Percentiles rank a stretch among this genome's conserved stretches.
Evolutionary conservation across 441 rosid genomes (phyloP).

Genomic region (Pelargonium myrrhifolium): DNA sequence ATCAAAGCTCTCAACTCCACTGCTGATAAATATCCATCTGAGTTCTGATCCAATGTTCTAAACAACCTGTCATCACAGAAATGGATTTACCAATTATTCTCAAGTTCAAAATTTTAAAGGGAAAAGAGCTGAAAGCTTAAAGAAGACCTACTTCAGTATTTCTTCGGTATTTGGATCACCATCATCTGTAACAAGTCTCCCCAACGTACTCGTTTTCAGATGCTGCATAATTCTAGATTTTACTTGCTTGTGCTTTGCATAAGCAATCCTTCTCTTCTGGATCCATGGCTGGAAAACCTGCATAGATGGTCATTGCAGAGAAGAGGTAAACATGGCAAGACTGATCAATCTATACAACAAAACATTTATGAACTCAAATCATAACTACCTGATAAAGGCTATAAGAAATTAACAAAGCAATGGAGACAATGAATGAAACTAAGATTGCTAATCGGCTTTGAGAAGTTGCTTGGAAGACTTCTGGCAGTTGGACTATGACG

Average conservation of each 20-base stretch:
- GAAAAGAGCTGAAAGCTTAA: neutral
- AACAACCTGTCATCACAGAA: conserved; percentile 14
- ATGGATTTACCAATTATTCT: neutral
- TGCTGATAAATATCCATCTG: conserved; percentile 15
- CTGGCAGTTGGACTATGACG: conserved; percentile 7
- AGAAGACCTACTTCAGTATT: conserved; percentile 13
- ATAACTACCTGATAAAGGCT: conserved; percentile 23
- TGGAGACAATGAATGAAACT: conserved; percentile 14
- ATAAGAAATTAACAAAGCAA: conserved; percentile 15
- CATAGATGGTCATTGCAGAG: neutral
- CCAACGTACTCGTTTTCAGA: conserved; percentile 9
- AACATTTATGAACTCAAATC: neutral
- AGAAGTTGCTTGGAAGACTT: conserved; percentile 7
- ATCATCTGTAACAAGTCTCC: conserved; percentile 15
- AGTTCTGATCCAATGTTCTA: conserved; percentile 11
- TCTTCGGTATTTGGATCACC: conserved; percentile 17
- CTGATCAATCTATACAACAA: neutral
- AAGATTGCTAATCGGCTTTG: conserved; percentile 18
- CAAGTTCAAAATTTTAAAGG: neutral
- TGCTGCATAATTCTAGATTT: conserved; percentile 18
- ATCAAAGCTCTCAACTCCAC: conserved; percentile 19
- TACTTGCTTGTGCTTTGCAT: conserved; percentile 17
- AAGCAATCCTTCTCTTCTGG: conserved; percentile 18
- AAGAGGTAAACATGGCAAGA: neutral
- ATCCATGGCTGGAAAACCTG: conserved; percentile 25